These are phyloP conservation scores for Leishmania mexicana DNA, from an alignment of 208 protist species.

Conservation along the genomic window DNA sequence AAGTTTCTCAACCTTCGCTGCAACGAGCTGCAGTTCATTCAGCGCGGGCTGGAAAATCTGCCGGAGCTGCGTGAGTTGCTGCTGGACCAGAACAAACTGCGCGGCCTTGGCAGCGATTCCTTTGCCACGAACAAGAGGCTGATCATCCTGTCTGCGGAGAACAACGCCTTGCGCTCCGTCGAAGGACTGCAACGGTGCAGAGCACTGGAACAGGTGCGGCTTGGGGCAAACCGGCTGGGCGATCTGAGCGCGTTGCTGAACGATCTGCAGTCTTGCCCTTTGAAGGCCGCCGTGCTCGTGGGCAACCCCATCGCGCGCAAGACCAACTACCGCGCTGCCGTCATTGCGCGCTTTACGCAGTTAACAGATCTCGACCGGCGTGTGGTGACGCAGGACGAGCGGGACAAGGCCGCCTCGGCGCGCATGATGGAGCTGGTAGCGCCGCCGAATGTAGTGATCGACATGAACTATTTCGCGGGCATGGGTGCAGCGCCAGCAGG, in stretches of 20 bases:
- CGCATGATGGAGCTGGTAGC: conserved; percentile 45
- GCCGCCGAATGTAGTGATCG: conserved; percentile 79
- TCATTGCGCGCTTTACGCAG: conserved; percentile 47
- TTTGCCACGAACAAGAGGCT: conserved; percentile 64
- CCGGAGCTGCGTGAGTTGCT: conserved; percentile 88
- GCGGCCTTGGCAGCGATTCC: conserved; percentile 50
- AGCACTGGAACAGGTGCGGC: conserved; percentile 48
- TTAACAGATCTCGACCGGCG: conserved; percentile 60
- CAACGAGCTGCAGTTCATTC: conserved; percentile 88
- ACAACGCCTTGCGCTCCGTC: conserved; percentile 74
- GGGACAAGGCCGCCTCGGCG: conserved; percentile 53
- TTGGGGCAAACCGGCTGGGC: conserved; percentile 76
- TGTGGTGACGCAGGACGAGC: conserved; percentile 73
- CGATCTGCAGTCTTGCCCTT: conserved; percentile 45
- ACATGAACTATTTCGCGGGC: conserved; percentile 49
- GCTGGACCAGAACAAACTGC: conserved; percentile 92
- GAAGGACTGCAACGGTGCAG: conserved; percentile 59
- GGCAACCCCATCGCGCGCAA: conserved; percentile 87
- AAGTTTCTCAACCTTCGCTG: conserved; percentile 87
- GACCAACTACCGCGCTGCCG: conserved; percentile 61
- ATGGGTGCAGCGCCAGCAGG: not conserved
- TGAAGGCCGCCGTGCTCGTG: conserved; percentile 40
- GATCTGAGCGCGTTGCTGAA: conserved; percentile 55
- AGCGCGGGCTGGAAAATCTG: conserved; percentile 72
- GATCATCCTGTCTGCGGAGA: conserved; percentile 64